Conservation (phyloP, 2,329 filamentous ascomycete genomes). For the Colletotrichum somersetense region DNA sequence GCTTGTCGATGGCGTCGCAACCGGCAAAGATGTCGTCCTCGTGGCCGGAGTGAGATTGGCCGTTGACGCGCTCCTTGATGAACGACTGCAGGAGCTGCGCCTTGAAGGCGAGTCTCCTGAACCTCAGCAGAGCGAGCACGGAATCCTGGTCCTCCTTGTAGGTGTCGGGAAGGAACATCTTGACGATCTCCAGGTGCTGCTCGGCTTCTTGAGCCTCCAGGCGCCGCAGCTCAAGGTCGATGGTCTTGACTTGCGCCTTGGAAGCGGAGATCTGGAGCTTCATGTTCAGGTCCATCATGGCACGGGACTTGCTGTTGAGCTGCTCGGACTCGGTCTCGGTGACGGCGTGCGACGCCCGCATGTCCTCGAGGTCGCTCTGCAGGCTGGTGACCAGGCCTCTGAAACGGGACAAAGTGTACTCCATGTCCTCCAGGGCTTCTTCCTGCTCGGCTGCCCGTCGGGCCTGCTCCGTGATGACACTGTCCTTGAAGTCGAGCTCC, state of each 20-base stretch:
- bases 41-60: constrained; percentile 72
- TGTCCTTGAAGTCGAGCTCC: constrained; percentile 90
- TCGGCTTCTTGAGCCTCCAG: constrained; percentile 90
- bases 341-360: constrained; percentile 90
- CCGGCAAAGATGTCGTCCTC: constrained; percentile 85
- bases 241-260: constrained; percentile 93
- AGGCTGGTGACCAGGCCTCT: constrained; percentile 88
- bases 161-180: constrained; percentile 87
- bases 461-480: constrained; percentile 83
- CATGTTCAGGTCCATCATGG: constrained; percentile 97
- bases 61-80: constrained; percentile 81
- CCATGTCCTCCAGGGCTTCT: constrained; percentile 84
- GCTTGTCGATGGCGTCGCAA: constrained; percentile 85
- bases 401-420: constrained; percentile 91
- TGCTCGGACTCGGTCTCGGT: constrained; percentile 94
- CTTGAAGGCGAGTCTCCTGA: constrained; percentile 91
- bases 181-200: constrained; percentile 89
- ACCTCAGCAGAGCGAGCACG: constrained; percentile 87
- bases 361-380: constrained; percentile 89
- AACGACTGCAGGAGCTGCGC: constrained; percentile 82
- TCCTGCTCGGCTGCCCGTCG: constrained; percentile 82
- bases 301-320: constrained; percentile 86
- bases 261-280: constrained; percentile 91
- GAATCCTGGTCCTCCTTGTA: constrained; percentile 87
- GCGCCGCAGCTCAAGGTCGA: constrained; percentile 88